A percentile compares a stretch with the other conserved stretches of the same genome.
These are phyloP conservation scores for Microthlaspi erraticum DNA, from an alignment of 345 rosid species.

Conservation along the genomic window DNA sequence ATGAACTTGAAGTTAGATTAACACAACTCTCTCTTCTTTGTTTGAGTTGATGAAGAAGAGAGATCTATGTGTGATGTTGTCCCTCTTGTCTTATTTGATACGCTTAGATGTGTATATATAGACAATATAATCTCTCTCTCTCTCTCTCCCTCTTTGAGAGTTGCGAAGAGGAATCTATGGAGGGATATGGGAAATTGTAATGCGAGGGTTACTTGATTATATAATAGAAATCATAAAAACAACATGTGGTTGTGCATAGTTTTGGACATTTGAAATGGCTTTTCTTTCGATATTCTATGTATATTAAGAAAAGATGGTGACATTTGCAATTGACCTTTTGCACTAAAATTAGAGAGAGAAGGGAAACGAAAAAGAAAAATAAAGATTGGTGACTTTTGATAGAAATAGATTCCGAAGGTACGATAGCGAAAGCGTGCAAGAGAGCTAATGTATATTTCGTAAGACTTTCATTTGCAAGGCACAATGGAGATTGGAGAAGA, in stretches of 20 bases:
- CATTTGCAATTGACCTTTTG: neutral
- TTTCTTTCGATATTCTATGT: neutral
- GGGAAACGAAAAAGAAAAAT: neutral
- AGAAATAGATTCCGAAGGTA: constrained; percentile 4
- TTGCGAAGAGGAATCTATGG: constrained; percentile 11
- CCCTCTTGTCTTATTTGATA: neutral
- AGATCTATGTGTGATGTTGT: constrained; percentile 9
- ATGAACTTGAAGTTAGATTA: constrained; percentile 6
- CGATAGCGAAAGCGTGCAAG: constrained; percentile 28
- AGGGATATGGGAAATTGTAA: constrained; percentile 21
- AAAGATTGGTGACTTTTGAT: constrained; percentile 15
- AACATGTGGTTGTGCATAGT: constrained; percentile 14
- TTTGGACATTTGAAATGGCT: neutral
- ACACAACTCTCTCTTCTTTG: neutral
- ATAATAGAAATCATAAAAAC: neutral
- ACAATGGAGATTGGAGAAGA: neutral
- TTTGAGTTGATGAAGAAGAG: neutral
- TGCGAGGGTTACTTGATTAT: constrained; percentile 15
- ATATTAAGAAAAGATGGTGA: neutral
- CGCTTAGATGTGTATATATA: neutral
- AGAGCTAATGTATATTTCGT: constrained; percentile 19
- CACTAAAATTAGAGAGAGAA: neutral
- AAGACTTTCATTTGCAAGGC: neutral
- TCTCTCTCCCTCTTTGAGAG: neutral
- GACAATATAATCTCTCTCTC: neutral